Evolutionary conservation across 495 filamentous ascomycete genomes (phyloP).

Genomic region (Tuber aestivum): DNA sequence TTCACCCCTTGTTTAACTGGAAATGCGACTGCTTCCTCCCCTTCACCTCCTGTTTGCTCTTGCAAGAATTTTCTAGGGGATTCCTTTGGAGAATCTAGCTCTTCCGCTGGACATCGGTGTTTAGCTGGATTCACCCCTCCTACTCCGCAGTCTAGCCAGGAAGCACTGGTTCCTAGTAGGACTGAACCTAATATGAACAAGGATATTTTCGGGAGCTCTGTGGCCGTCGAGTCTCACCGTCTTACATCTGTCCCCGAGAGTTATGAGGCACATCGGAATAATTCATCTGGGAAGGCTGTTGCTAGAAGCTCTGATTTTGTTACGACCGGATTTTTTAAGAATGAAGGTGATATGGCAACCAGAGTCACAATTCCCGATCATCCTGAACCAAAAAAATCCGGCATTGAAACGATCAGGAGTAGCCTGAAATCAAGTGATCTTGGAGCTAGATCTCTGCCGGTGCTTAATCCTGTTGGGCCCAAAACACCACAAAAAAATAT

Average conservation of each 20-base stretch:
- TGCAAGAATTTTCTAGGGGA: conserved; percentile 29
- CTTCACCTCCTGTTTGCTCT: conserved; percentile 25
- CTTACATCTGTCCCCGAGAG: neutral
- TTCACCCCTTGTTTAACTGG: conserved; percentile 33
- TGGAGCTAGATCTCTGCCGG: neutral
- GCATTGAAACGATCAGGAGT: neutral
- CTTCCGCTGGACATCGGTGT: conserved; percentile 35
- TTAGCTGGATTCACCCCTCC: conserved; percentile 24
- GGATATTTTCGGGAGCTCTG: conserved; percentile 7
- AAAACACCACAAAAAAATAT: conserved; percentile 30
- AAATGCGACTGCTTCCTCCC: conserved; percentile 17
- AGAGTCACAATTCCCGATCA: conserved; percentile 21
- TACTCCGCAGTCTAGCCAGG: conserved; percentile 33
- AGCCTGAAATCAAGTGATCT: neutral
- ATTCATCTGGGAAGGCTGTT: conserved; percentile 12
- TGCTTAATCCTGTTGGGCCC: neutral
- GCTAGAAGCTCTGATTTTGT: conserved; percentile 29
- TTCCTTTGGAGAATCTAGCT: conserved; percentile 25
- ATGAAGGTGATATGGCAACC: conserved; percentile 18
- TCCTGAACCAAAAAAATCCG: neutral
- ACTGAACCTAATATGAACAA: conserved; percentile 9
- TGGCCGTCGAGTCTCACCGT: neutral
- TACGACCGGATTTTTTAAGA: conserved; percentile 34
- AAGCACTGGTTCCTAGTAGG: conserved; percentile 7
- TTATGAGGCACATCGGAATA: conserved; percentile 8